A percentile compares a stretch with the other conserved stretches of the same genome.
These are phyloP conservation scores for Huntiella abstrusa DNA, from an alignment of 2,329 filamentous ascomycete genomes.

Conservation along the genomic window DNA sequence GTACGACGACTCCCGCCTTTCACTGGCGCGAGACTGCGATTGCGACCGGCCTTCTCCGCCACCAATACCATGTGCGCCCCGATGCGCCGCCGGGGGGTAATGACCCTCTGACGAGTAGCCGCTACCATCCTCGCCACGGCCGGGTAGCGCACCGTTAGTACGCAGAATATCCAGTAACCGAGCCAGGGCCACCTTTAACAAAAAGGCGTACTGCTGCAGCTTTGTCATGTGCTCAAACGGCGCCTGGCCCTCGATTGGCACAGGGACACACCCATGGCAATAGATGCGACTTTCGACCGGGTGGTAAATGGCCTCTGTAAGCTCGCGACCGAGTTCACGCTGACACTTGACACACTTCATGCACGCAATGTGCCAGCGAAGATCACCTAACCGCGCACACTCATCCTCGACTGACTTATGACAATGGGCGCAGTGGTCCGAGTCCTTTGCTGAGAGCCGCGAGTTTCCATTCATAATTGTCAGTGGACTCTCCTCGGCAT, in stretches of 20 bases:
- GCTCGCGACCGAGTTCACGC: slow-evolving; percentile 46
- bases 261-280: slow-evolving; percentile 48
- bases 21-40: slow-evolving; percentile 43
- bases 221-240: slow-evolving; percentile 60
- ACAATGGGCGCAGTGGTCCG: slow-evolving; percentile 70
- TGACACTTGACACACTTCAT: slow-evolving; percentile 51
- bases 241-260: slow-evolving; percentile 31
- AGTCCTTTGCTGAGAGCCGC: slow-evolving; percentile 52
- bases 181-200: slow-evolving; percentile 79
- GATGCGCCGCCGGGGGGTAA: slow-evolving; percentile 12
- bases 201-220: slow-evolving; percentile 83
- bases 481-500: slow-evolving; percentile 50
- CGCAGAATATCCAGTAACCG: slow-evolving; percentile 73
- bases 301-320: slow-evolving; percentile 55
- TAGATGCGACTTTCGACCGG: slow-evolving; percentile 48
- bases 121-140: slow-evolving; percentile 52
- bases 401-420: slow-evolving; percentile 85
- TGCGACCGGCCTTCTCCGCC: slow-evolving; percentile 49
- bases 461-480: slow-evolving; percentile 48
- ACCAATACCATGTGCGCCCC: not conserved
- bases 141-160: slow-evolving; percentile 62
- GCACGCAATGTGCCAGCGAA: slow-evolving; percentile 71
- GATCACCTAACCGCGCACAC: slow-evolving; percentile 56
- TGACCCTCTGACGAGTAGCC: slow-evolving; percentile 45
- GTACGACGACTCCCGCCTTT: slow-evolving; percentile 54